These are phyloP conservation scores for Agroathelia rolfsii DNA, from an alignment of 1,284 basidiomycete species.

Conservation along the genomic window DNA sequence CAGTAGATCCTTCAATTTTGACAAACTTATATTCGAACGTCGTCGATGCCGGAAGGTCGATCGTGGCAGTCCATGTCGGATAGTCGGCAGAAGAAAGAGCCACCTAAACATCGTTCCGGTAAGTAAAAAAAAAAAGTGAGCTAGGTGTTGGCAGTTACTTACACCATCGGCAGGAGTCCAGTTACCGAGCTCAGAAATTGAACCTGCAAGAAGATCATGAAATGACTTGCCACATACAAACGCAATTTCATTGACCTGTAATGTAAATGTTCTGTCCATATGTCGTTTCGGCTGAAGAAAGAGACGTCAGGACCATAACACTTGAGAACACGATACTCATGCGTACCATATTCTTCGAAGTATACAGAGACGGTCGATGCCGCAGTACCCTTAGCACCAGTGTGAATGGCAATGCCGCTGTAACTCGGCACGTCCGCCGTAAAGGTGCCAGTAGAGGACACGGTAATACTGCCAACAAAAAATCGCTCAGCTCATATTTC, in stretches of 20 bases:
- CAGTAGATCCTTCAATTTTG: constrained; percentile 40
- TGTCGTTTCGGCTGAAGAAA: no score
- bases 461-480: constrained; percentile 30
- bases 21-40: constrained; percentile 55
- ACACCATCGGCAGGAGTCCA: constrained; percentile 42
- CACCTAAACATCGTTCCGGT: constrained; percentile 27
- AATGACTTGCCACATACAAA: no score
- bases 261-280: no score
- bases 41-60: constrained; percentile 37
- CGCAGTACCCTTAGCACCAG: constrained; percentile 26
- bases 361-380: no score
- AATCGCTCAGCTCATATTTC: constrained; percentile 1
- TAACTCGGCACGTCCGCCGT: constrained; percentile 41
- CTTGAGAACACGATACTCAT: no score
- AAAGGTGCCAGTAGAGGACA: constrained; percentile 39
- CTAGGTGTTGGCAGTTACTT: no score
- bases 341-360: no score
- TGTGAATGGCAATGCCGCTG: constrained; percentile 51
- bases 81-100: constrained; percentile 43
- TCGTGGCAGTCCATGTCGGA: constrained; percentile 44
- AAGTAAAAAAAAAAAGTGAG: not conserved
- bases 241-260: no score
- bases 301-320: no score
- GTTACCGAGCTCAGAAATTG: constrained; percentile 39
- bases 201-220: constrained; percentile 52